Evolutionary conservation across 169 alveolate genomes (phyloP).

Genomic region (Sarcocystis neurona): DNA sequence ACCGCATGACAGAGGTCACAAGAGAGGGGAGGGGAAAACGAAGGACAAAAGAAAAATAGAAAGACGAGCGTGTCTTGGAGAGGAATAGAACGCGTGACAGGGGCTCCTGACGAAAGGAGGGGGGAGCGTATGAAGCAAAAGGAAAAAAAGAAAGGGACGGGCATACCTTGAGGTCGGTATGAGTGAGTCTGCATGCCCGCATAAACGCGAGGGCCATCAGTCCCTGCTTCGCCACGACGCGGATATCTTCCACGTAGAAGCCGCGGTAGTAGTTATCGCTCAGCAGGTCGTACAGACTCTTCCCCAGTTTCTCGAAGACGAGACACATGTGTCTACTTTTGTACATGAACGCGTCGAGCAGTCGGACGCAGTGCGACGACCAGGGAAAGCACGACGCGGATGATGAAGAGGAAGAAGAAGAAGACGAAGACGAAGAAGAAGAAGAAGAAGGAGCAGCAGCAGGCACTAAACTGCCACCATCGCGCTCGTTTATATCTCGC

Average conservation of each 20-base stretch:
- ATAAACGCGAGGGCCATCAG: conserved; percentile 91
- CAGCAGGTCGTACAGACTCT: conserved; percentile 92
- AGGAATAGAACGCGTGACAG: no score
- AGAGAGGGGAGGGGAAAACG: no score
- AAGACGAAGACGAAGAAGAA: background rate
- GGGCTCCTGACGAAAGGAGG: no score
- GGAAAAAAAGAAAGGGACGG: no score
- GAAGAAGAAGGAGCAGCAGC: background rate
- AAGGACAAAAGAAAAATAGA: no score
- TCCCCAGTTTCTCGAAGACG: conserved; percentile 96
- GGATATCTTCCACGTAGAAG: conserved; percentile 89
- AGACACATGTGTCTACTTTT: conserved; percentile 86
- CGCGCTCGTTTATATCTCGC: conserved; percentile 83
- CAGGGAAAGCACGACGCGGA: no score
- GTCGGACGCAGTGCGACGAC: conserved; percentile 84
- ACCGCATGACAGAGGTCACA: no score
- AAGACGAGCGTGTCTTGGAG: no score
- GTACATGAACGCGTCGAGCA: conserved; percentile 88
- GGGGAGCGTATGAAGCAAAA: no score
- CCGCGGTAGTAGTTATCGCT: conserved; percentile 93
- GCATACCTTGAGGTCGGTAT: conserved; percentile 95
- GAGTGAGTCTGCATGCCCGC: conserved; percentile 90
- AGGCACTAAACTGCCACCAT: conserved; percentile 50
- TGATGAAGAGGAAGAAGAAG: background rate
- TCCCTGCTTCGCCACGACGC: conserved; percentile 89